Evolutionary conservation across 1,284 basidiomycete species (phyloP), one percentile per base, ranked within the genome.

Genomic region (Rhodotorula mucilaginosa): DNA sequence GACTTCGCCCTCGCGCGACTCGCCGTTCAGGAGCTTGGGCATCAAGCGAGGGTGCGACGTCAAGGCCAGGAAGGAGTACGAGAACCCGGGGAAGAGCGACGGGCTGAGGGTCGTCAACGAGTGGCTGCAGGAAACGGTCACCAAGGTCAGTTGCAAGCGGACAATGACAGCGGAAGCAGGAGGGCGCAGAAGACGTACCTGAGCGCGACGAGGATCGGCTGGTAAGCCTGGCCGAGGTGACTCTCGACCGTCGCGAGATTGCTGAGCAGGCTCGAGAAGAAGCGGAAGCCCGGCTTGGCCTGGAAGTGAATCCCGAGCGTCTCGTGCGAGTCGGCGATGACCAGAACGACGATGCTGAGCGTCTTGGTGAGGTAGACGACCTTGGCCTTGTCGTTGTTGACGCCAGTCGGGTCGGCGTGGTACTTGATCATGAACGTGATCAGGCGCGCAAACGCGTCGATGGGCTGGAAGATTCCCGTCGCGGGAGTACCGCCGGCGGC

Each of bases 341-440:
- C 94, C 72, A 99, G 88, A 58, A 98, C 93, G 80, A 98, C 90
- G 81, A 99, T 99, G 26, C 54, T 56, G 54, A n/a, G 52, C 52
- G 52, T 15, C 85, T 99, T 99, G 75, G 94, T 95, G 79, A 97
- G 85, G 83, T 99, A 99, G 80, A 97, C 91, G 34, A 95, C 92
- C 82, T 98, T 97, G 29, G 93, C 91, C 78, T 93, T 91, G 79
- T 94, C 91, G 78, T 93, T 92, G 83, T 93, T 91, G 73, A 90
- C 86, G 47, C 90, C 92, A 19, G 80, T 83, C 64, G 90, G 90
- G 81, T 98, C 96, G 34, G 93, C 94, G 77, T 99, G 96, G 81
- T 99, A 98, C 84, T 99, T 99, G 87, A 99, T 95, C 84, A 99
- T 97, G 81, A 97, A 92, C 60, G 95, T 92, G 74, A 99, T 93